Conservation (phyloP, 768 basidiomycete species). For the Kwoniella shandongensis region DNA sequence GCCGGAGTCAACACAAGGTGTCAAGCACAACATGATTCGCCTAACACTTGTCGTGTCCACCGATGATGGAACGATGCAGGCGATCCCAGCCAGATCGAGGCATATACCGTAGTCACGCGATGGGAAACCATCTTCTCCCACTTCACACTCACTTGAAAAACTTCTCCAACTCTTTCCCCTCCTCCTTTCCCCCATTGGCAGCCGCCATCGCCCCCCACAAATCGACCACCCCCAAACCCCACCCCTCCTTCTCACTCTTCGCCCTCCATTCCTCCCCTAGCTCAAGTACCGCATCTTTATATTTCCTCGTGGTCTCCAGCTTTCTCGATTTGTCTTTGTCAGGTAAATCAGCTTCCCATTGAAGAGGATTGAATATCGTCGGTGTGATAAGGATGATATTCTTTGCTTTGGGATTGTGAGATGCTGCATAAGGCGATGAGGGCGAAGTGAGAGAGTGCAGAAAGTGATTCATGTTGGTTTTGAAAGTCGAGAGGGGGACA, state of each 20-base stretch:
- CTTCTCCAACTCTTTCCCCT: conserved; percentile 21
- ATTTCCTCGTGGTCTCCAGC: conserved; percentile 7
- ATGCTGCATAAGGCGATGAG: not conserved
- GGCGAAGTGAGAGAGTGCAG: conserved; percentile 23
- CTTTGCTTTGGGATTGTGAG: not conserved
- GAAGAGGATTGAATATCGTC: conserved; percentile 1
- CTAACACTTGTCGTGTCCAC: no score
- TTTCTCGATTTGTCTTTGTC: not conserved
- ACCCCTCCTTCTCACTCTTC: conserved; percentile 11
- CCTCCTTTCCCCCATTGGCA: conserved; percentile 18
- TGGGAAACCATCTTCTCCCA: no score
- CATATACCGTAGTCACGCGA: no score
- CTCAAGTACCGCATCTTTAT: conserved; percentile 12
- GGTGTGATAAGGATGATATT: conserved; percentile 21
- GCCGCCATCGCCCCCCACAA: conserved; percentile 16
- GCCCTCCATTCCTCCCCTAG: conserved; percentile 9
- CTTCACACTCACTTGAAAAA: conserved; percentile 33
- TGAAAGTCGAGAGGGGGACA: conserved; percentile 25
- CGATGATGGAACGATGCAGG: no score
- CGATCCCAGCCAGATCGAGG: no score
- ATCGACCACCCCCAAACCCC: conserved; percentile 24
- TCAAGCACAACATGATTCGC: no score
- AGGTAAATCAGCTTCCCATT: not conserved
- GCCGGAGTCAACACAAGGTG: no score
- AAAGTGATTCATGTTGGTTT: conserved; percentile 18